A percentile compares a stretch with the other conserved stretches of the same genome.
These are phyloP conservation scores for Annulohypoxylon bovei DNA, from an alignment of 495 filamentous ascomycete genomes.

Conservation along the genomic window DNA sequence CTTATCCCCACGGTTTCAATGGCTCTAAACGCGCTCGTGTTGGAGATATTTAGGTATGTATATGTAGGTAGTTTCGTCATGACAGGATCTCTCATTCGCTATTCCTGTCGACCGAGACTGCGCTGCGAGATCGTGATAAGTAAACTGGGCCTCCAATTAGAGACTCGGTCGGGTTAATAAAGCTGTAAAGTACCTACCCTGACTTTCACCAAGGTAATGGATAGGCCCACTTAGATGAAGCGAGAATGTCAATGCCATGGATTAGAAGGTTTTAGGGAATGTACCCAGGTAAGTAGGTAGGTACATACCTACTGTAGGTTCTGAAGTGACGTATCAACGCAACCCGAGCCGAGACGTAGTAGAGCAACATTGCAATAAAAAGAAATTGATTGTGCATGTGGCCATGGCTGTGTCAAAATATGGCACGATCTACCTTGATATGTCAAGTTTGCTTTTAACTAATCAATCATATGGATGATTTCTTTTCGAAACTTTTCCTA, in stretches of 20 bases:
- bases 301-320: neutral
- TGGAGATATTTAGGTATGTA: neutral
- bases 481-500: conserved; percentile 17
- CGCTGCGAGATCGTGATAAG: neutral
- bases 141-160: neutral
- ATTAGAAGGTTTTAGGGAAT: neutral
- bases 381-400: conserved; percentile 12
- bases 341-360: conserved; percentile 27
- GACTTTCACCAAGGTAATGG: conserved; percentile 16
- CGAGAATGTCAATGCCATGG: conserved; percentile 17
- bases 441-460: conserved; percentile 13
- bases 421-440: neutral
- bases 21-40: neutral
- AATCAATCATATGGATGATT: neutral
- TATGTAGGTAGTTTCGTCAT: conserved; percentile 7
- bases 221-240: conserved; percentile 12
- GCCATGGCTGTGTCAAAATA: neutral
- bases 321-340: conserved; percentile 34
- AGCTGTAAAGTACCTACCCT: no score
- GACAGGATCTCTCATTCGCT: conserved; percentile 4
- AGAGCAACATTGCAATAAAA: conserved; percentile 35
- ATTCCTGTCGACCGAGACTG: neutral
- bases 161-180: neutral
- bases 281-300: neutral
- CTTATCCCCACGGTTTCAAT: conserved; percentile 19